Percentiles rank a stretch among this genome's conserved stretches.
phyloP scores from a whole-genome alignment of 73 alveolate genomes.

The Effrenium voratum region DNA sequence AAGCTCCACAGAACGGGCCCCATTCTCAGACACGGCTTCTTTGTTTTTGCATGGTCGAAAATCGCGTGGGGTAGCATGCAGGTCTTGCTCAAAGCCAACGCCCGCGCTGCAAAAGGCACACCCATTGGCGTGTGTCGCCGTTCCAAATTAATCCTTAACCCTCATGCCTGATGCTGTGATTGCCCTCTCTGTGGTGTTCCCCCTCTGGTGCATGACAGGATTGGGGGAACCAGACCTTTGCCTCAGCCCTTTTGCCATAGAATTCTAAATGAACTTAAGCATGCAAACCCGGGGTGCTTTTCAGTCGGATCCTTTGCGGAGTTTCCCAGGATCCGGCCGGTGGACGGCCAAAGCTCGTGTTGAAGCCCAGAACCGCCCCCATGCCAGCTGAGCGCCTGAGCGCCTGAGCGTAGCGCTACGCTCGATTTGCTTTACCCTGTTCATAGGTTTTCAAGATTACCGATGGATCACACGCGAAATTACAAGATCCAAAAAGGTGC shows the following conservation, averaged over 20 bases:
- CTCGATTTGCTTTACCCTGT: not conserved
- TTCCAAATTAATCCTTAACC: not conserved
- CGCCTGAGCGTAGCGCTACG: not conserved
- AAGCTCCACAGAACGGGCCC: not conserved
- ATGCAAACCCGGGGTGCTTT: not conserved
- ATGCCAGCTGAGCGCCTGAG: not conserved
- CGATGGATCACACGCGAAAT: not conserved
- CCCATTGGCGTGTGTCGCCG: too few relatives aligned
- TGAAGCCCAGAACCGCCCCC: slow-evolving; percentile 56
- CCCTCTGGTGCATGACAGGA: not conserved
- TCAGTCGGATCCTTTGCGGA: not conserved
- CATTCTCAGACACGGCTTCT: too few relatives aligned
- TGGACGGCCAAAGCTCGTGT: slow-evolving; percentile 60
- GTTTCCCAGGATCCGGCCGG: slow-evolving; percentile 64
- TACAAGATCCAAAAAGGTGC: not conserved
- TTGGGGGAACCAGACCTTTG: not conserved
- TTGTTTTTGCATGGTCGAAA: too few relatives aligned
- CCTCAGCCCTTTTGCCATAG: not conserved
- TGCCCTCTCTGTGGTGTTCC: not conserved
- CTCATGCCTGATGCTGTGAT: not conserved
- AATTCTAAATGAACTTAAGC: not conserved
- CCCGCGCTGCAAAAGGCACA: slow-evolving; percentile 72
- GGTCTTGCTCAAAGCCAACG: slow-evolving; percentile 65
- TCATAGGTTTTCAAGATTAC: not conserved
- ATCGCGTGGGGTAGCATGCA: not conserved